Conservation (phyloP, 768 basidiomycete species). For the Phylloporus rhodoxanthus region DNA sequence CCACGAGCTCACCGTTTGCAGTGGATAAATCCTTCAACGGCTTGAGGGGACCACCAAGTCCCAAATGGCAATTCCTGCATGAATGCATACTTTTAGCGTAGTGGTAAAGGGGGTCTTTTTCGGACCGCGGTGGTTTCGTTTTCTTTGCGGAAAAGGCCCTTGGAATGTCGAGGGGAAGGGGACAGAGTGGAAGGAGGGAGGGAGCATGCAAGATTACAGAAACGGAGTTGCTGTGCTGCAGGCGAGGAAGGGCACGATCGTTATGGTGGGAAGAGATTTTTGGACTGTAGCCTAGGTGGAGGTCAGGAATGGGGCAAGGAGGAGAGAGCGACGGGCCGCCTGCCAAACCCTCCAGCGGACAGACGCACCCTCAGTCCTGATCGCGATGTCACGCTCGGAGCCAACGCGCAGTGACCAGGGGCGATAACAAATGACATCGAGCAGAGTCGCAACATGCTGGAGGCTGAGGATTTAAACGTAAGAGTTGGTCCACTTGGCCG, state of each 20-base stretch:
- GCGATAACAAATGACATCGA: too few species aligned
- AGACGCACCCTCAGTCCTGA: slow-evolving; percentile 12
- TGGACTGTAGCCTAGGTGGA: slow-evolving; percentile 53
- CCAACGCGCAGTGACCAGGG: slow-evolving; percentile 18
- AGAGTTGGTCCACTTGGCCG: too few species aligned
- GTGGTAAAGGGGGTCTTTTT: slow-evolving; percentile 25
- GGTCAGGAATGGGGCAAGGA: slow-evolving; percentile 4
- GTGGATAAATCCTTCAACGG: slow-evolving; percentile 49
- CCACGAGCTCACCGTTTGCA: slow-evolving; percentile 70
- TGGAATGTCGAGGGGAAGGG: slow-evolving; percentile 39
- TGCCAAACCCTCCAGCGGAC: slow-evolving; percentile 5
- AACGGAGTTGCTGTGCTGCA: slow-evolving; percentile 64
- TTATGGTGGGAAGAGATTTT: slow-evolving; percentile 57
- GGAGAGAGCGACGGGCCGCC: slow-evolving; percentile 29
- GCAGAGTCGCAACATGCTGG: too few species aligned
- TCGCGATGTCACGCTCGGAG: slow-evolving; percentile 16
- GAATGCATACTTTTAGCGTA: slow-evolving; percentile 60
- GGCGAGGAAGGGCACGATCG: slow-evolving; percentile 59
- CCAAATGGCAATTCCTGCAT: slow-evolving; percentile 73
- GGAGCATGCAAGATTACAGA: slow-evolving; percentile 67
- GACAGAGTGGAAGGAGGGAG: slow-evolving; percentile 50
- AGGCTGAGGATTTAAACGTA: too few species aligned
- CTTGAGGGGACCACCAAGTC: slow-evolving; percentile 71
- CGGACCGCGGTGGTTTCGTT: slow-evolving; percentile 18
- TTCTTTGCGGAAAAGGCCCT: slow-evolving; percentile 15